phyloP scores from a whole-genome alignment of 1,139 yeast species.

The Chernovozyma aurita region DNA sequence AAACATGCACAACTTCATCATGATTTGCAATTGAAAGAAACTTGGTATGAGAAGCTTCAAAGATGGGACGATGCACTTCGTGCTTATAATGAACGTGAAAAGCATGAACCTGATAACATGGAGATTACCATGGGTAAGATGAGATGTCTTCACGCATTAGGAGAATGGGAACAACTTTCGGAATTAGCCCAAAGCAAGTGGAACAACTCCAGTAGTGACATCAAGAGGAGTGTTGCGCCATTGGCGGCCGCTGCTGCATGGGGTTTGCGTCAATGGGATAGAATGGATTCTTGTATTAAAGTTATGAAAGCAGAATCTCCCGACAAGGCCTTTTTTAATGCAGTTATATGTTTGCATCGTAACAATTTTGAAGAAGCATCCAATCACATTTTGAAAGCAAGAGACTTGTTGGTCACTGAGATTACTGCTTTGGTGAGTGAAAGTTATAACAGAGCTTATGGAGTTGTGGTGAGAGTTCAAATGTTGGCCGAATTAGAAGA shows the following conservation, averaged over 20 bases:
- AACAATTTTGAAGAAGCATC: conserved; percentile 83
- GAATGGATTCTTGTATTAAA: conserved; percentile 85
- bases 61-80: conserved; percentile 97
- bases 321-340: conserved; percentile 90
- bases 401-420: conserved; percentile 88
- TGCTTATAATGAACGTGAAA: conserved; percentile 77
- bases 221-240: conserved; percentile 87
- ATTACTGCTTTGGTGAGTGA: conserved; percentile 93
- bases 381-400: conserved; percentile 72
- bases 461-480: conserved; percentile 93
- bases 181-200: conserved; percentile 85
- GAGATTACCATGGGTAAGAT: conserved; percentile 96
- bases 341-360: conserved; percentile 80
- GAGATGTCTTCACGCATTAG: conserved; percentile 95
- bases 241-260: conserved; percentile 98
- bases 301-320: conserved; percentile 93
- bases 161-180: conserved; percentile 94
- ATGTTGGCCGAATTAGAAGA: conserved; percentile 97
- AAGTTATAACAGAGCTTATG: conserved; percentile 94
- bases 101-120: conserved; percentile 50
- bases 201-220: conserved; percentile 68
- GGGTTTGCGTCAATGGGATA: conserved; percentile 98
- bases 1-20: conserved; percentile 95
- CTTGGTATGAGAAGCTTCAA: conserved; percentile 96
- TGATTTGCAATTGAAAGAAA: conserved; percentile 86